These are phyloP conservation scores for Lolium perenne DNA, from an alignment of 176 grass and related monocot species.

Conservation along the genomic window DNA sequence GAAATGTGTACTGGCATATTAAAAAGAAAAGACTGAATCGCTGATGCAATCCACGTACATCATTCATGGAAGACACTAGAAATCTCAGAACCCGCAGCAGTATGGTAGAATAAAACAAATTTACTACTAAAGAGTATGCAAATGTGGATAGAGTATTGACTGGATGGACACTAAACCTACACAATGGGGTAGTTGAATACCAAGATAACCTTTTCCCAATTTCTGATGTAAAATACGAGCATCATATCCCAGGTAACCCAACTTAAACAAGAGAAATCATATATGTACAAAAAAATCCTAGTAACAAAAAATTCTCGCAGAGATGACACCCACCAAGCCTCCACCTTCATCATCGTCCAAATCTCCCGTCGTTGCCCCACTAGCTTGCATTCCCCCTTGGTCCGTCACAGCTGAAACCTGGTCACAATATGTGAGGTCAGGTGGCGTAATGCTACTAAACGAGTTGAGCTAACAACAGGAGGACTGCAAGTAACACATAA, in stretches of 20 bases:
- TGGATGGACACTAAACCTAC: neutral
- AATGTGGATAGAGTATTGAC: neutral
- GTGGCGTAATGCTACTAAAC: constrained; percentile 1
- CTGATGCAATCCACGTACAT: constrained; percentile 1
- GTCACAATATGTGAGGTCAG: constrained; percentile 36
- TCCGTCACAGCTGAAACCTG: constrained; percentile 98
- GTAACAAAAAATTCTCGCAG: constrained; percentile 1
- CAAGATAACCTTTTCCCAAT: neutral
- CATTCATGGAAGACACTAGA: neutral
- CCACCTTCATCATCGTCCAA: constrained; percentile 98
- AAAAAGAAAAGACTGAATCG: constrained; percentile 7
- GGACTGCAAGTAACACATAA: neutral
- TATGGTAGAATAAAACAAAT: neutral
- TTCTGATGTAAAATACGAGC: neutral
- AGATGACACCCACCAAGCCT: constrained; percentile 76
- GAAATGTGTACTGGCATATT: neutral
- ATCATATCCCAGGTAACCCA: constrained; percentile 17
- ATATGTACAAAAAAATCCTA: constrained; percentile 19
- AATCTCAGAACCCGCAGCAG: neutral
- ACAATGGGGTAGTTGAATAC: neutral
- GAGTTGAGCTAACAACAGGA: constrained; percentile 24
- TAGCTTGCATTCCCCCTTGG: constrained; percentile 71
- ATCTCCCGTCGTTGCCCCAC: constrained; percentile 73
- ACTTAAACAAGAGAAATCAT: neutral
- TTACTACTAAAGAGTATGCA: neutral